Conservation (phyloP, 2,329 filamentous ascomycete genomes). For the Botrytis medusae region DNA sequence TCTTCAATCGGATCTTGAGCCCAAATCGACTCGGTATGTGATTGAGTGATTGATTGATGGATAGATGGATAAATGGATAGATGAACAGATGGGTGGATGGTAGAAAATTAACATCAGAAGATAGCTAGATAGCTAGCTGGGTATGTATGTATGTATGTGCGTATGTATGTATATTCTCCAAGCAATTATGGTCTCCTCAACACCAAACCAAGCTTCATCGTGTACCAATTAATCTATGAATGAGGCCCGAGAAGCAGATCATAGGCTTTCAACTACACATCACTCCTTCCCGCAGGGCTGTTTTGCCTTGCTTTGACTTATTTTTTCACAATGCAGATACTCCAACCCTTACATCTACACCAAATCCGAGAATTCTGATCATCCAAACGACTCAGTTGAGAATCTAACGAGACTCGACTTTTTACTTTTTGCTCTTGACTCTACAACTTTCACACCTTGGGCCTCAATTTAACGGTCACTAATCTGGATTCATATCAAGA, state of each 20-base stretch:
- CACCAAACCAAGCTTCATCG: constrained; percentile 24
- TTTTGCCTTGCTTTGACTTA: constrained; percentile 9
- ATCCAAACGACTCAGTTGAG: background rate
- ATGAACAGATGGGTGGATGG: background rate
- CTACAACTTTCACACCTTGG: background rate
- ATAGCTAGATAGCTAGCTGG: background rate
- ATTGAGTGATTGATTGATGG: too few species aligned
- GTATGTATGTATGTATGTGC: background rate
- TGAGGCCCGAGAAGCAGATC: constrained; percentile 24
- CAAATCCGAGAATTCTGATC: background rate
- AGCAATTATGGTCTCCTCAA: constrained; percentile 30
- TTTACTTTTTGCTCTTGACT: background rate
- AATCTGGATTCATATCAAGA: constrained; percentile 12
- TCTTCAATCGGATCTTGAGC: constrained; percentile 19
- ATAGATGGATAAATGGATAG: too few species aligned
- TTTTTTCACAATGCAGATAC: constrained; percentile 10
- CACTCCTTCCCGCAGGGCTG: background rate
- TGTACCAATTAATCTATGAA: constrained; percentile 31
- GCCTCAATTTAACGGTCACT: constrained; percentile 7
- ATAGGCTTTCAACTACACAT: constrained; percentile 30
- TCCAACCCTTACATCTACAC: background rate
- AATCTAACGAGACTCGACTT: background rate
- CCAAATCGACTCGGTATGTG: constrained; percentile 8
- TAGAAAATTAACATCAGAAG: background rate
- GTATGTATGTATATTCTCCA: background rate